A percentile compares a stretch with the other conserved stretches of the same genome.
Conservation (phyloP, 1,139 yeast species). For the Scheffersomyces lignicola region DNA sequence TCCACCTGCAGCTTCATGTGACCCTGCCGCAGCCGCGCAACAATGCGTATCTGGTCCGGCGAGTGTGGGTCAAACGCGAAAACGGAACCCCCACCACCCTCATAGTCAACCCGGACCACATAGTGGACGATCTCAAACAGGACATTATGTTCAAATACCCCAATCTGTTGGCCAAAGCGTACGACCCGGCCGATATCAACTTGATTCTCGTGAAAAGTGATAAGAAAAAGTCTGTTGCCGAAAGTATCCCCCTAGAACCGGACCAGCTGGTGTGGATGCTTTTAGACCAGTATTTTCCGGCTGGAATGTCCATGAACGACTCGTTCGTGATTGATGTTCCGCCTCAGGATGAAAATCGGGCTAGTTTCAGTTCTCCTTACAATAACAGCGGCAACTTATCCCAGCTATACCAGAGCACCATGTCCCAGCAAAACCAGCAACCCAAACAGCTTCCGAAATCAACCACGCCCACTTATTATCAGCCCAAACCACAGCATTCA, state of each 20-base stretch:
- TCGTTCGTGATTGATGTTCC: slow-evolving; percentile 56
- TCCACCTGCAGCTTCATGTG: background rate
- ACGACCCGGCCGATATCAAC: slow-evolving; percentile 69
- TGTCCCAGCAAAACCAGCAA: slow-evolving; percentile 8
- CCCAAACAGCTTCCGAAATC: slow-evolving; percentile 14
- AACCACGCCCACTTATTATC: slow-evolving; percentile 17
- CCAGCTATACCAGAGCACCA: slow-evolving; percentile 1
- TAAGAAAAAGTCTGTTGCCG: slow-evolving; percentile 13
- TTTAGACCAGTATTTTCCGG: slow-evolving; percentile 61
- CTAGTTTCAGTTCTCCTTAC: slow-evolving; percentile 5
- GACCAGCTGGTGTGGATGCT: slow-evolving; percentile 63
- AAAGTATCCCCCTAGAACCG: slow-evolving; percentile 50
- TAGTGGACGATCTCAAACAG: slow-evolving; percentile 73
- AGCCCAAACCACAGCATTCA: slow-evolving; percentile 28
- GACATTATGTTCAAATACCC: slow-evolving; percentile 65
- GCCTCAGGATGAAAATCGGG: background rate
- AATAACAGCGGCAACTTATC: background rate
- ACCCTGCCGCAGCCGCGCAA: slow-evolving; percentile 14
- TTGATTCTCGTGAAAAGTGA: slow-evolving; percentile 38
- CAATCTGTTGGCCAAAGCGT: slow-evolving; percentile 57
- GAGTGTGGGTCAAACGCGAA: slow-evolving; percentile 68
- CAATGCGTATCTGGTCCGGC: slow-evolving; percentile 19
- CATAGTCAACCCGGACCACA: slow-evolving; percentile 50
- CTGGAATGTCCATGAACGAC: slow-evolving; percentile 68
- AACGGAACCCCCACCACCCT: slow-evolving; percentile 70